phyloP scores from a whole-genome alignment of 805 yeast species.

The Ogataea trehaloabstinens region DNA sequence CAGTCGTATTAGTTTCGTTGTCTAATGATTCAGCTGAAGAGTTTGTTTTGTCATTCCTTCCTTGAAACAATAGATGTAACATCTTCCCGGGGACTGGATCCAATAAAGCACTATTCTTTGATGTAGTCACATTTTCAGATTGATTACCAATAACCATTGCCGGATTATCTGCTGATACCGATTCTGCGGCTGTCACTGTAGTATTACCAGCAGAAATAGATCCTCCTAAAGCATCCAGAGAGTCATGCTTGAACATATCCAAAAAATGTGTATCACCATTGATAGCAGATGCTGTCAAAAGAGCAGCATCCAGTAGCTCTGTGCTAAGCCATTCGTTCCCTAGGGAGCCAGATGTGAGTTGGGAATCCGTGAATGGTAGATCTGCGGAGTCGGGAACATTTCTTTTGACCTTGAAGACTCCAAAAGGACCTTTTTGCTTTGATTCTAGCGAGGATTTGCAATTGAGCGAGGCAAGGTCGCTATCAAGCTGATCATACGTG shows the following conservation, averaged over 20 bases:
- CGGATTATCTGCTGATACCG: not conserved
- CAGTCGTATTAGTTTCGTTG: not conserved
- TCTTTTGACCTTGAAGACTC: slow-evolving; percentile 50
- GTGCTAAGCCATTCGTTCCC: slow-evolving; percentile 70
- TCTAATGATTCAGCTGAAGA: not conserved
- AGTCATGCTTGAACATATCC: slow-evolving; percentile 44
- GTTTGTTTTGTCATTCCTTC: slow-evolving; percentile 27
- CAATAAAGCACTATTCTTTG: slow-evolving; percentile 4
- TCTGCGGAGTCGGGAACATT: not conserved
- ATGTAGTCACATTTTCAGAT: slow-evolving; percentile 42
- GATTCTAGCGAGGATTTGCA: slow-evolving; percentile 37
- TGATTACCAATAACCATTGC: not conserved
- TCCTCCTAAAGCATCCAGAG: slow-evolving; percentile 13
- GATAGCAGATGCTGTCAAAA: slow-evolving; percentile 70
- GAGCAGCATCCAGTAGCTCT: slow-evolving; percentile 69
- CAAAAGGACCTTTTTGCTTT: slow-evolving; percentile 67
- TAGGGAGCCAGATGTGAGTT: slow-evolving; percentile 13
- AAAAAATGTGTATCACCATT: slow-evolving; percentile 58
- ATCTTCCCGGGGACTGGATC: slow-evolving; percentile 42
- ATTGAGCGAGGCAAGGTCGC: slow-evolving; percentile 57
- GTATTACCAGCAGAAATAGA: not conserved
- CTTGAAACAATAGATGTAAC: slow-evolving; percentile 52
- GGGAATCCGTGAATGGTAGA: not conserved
- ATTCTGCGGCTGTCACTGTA: not conserved
- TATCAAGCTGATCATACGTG: slow-evolving; percentile 82